Evolutionary conservation across 1,284 basidiomycete species (phyloP).

Genomic region (Rhodotorula sp.): DNA sequence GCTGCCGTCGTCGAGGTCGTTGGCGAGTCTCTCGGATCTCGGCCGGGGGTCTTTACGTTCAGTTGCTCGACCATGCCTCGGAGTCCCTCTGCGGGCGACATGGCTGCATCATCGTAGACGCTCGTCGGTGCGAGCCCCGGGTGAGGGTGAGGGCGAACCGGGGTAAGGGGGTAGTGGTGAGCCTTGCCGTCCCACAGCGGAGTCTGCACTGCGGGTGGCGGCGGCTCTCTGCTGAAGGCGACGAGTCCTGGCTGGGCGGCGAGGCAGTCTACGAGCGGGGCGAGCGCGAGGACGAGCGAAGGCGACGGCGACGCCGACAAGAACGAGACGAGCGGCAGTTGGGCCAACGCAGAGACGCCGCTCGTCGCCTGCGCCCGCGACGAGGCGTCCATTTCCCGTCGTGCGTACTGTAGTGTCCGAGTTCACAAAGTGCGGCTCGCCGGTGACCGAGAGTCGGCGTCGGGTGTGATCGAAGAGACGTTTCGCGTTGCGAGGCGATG

Average conservation of each 20-base stretch:
- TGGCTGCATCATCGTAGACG: background rate
- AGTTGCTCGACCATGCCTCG: slow-evolving; percentile 17
- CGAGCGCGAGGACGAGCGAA: slow-evolving; percentile 17
- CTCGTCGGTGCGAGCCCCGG: background rate
- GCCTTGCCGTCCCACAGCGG: slow-evolving; percentile 6
- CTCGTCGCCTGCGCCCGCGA: background rate
- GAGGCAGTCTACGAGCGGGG: slow-evolving; percentile 19
- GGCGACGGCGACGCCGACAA: slow-evolving; percentile 16
- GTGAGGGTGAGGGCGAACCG: background rate
- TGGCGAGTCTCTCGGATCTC: background rate
- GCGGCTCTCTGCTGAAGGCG: background rate
- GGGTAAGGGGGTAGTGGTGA: background rate
- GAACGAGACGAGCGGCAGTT: slow-evolving; percentile 29
- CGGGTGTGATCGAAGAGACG: too few species aligned
- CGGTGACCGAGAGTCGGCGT: too few species aligned
- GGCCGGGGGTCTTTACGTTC: slow-evolving; percentile 22
- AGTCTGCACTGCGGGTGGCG: background rate
- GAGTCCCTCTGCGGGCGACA: background rate
- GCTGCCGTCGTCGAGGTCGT: too few species aligned
- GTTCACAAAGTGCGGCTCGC: too few species aligned
- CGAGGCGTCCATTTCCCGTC: background rate
- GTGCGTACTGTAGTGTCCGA: too few species aligned
- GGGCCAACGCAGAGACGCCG: slow-evolving; percentile 14
- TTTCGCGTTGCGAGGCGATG: too few species aligned
- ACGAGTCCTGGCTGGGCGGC: background rate